A percentile compares a stretch with the other conserved stretches of the same genome.
phyloP scores from a whole-genome alignment of 2,329 filamentous ascomycete genomes.

The Epichloe scottii region DNA sequence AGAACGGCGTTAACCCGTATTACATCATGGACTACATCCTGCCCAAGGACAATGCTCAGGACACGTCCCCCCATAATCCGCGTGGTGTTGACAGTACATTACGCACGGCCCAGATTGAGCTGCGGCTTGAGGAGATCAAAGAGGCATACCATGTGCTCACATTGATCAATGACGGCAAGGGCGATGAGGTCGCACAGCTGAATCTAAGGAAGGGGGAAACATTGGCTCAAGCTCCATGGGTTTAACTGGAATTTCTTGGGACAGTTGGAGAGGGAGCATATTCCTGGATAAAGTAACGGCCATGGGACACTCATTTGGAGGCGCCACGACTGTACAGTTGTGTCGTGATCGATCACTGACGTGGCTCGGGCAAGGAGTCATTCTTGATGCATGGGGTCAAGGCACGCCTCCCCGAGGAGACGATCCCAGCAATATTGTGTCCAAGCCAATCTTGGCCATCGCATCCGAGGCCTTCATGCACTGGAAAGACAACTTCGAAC shows the following conservation, averaged over 20 bases:
- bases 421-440: conserved; percentile 29
- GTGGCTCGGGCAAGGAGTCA: conserved; percentile 50
- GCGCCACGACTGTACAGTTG: conserved; percentile 49
- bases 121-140: conserved; percentile 51
- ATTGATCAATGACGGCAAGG: conserved; percentile 42
- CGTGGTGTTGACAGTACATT: conserved; percentile 48
- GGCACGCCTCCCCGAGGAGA: conserved; percentile 33
- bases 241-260: conserved; percentile 42
- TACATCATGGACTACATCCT: conserved; percentile 51
- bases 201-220: conserved; percentile 46
- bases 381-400: conserved; percentile 53
- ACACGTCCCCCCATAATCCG: conserved; percentile 41
- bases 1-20: conserved; percentile 19
- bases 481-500: conserved; percentile 51
- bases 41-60: conserved; percentile 38
- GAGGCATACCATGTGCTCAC: conserved; percentile 46
- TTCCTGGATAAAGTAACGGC: conserved; percentile 44
- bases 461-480: conserved; percentile 60
- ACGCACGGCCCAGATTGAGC: conserved; percentile 47
- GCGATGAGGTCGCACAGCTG: conserved; percentile 32
- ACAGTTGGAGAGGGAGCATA: conserved; percentile 42
- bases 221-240: conserved; percentile 46
- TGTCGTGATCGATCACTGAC: conserved; percentile 39
- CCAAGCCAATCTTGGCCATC: conserved; percentile 47
- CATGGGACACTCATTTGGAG: conserved; percentile 56